A percentile compares a stretch with the other conserved stretches of the same genome.
Conservation (phyloP, 768 basidiomycete genomes). For the Scleroderma citrinum region DNA sequence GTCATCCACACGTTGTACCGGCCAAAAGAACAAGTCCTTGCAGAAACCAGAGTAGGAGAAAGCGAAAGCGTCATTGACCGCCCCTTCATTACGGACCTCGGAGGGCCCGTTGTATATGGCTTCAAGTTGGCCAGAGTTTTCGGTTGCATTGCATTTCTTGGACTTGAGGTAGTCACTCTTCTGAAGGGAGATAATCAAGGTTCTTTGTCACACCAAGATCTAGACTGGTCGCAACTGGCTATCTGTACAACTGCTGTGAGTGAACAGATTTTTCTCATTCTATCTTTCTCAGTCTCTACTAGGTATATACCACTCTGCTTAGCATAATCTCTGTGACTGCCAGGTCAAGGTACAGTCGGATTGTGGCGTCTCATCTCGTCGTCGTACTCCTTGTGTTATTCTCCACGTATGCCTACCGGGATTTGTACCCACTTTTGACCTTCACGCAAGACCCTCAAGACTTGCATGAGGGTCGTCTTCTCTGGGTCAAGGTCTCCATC, state of each 20-base stretch:
- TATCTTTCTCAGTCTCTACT: neutral
- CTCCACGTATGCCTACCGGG: conserved; percentile 49
- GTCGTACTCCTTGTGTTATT: conserved; percentile 43
- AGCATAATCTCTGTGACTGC: conserved; percentile 32
- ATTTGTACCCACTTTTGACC: conserved; percentile 54
- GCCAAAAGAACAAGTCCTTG: neutral
- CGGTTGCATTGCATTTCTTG: conserved; percentile 17
- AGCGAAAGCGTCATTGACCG: neutral
- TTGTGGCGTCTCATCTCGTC: conserved; percentile 38
- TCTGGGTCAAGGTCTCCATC: conserved; percentile 49
- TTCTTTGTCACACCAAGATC: neutral
- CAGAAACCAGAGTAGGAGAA: neutral
- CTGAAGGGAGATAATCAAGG: neutral
- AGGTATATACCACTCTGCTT: conserved; percentile 40
- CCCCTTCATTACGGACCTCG: conserved; percentile 12
- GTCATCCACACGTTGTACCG: neutral
- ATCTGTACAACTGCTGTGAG: conserved; percentile 10
- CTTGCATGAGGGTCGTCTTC: conserved; percentile 36
- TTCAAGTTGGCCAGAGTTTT: conserved; percentile 17
- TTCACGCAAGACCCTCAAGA: conserved; percentile 49
- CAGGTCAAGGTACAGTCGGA: conserved; percentile 24
- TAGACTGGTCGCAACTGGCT: conserved; percentile 6
- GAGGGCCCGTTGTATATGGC: conserved; percentile 17
- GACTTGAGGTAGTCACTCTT: conserved; percentile 8
- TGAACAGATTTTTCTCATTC: neutral